Evolutionary conservation across 768 basidiomycete genomes (phyloP).

Genomic region (Leucocoprinus birnbaumii): DNA sequence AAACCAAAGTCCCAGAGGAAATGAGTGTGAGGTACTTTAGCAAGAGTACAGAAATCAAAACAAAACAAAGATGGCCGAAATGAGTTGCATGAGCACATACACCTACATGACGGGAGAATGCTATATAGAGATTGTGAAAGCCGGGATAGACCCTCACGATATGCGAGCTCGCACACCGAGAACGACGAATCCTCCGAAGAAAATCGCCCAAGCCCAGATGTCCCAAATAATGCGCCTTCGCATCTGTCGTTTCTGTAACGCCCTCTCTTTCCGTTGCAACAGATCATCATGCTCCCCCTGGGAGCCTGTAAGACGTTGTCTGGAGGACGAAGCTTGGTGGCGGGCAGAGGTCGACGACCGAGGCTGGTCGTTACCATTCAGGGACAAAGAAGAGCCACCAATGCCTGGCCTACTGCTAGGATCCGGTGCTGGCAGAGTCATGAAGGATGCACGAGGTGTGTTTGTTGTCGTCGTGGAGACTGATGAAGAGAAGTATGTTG

Average conservation of each 20-base stretch:
- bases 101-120: not conserved
- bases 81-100: too few species aligned
- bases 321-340: not conserved
- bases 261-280: constrained; percentile 81
- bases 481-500: constrained; percentile 19
- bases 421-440: constrained; percentile 8
- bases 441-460: not conserved
- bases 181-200: constrained; percentile 6
- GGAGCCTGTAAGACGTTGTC: constrained; percentile 19
- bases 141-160: too few species aligned
- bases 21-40: too few species aligned
- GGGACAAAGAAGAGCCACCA: constrained; percentile 25
- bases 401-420: not conserved
- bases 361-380: not conserved
- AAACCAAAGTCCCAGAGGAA: too few species aligned
- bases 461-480: not conserved
- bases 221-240: constrained; percentile 80
- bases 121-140: not conserved
- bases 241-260: constrained; percentile 72
- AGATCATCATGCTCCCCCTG: constrained; percentile 55
- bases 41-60: too few species aligned
- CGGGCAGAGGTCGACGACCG: not conserved
- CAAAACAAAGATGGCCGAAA: too few species aligned
- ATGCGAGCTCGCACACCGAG: not conserved
- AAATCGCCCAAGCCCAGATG: constrained; percentile 62